Percentiles rank a stretch among this genome's conserved stretches.
These are phyloP conservation scores for Nemania sp. DNA, from an alignment of 2,329 filamentous ascomycete species.

Conservation along the genomic window DNA sequence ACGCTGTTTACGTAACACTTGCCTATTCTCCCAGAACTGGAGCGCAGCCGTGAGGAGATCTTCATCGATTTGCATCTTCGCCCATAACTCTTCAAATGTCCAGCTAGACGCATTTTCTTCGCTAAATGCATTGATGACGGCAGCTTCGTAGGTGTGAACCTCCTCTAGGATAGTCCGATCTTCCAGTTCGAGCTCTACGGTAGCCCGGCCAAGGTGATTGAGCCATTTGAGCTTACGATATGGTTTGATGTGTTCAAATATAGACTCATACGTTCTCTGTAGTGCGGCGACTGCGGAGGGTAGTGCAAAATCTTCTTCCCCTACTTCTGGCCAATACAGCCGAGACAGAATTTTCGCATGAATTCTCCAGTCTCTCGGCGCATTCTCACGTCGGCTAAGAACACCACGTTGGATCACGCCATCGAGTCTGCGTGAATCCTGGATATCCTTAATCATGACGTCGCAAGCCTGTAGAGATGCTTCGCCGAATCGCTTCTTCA, in stretches of 20 bases:
- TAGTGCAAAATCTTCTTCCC: conserved; percentile 68
- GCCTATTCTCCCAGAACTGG: conserved; percentile 71
- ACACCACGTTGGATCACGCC: conserved; percentile 59
- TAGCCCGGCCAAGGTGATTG: conserved; percentile 77
- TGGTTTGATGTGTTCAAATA: conserved; percentile 79
- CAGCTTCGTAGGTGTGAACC: conserved; percentile 82
- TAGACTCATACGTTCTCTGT: conserved; percentile 71
- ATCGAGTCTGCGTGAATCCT: conserved; percentile 79
- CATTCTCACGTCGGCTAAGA: conserved; percentile 32
- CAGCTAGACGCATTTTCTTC: conserved; percentile 42
- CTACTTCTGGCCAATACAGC: conserved; percentile 88
- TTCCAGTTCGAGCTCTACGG: conserved; percentile 78
- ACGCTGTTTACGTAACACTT: conserved; percentile 62
- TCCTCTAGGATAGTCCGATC: conserved; percentile 76
- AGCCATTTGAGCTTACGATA: conserved; percentile 89
- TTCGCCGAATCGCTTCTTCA: conserved; percentile 89
- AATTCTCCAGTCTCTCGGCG: conserved; percentile 48
- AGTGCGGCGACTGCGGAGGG: conserved; percentile 61
- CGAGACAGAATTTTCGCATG: conserved; percentile 87
- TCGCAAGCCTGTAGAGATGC: conserved; percentile 87
- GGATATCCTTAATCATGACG: conserved; percentile 94
- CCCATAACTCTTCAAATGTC: conserved; percentile 55
- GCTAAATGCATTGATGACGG: conserved; percentile 80
- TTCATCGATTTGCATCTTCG: conserved; percentile 70
- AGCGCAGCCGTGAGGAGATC: conserved; percentile 69